Evolutionary conservation across 345 rosid species (phyloP).

Genomic region (Populus ilicifolia): DNA sequence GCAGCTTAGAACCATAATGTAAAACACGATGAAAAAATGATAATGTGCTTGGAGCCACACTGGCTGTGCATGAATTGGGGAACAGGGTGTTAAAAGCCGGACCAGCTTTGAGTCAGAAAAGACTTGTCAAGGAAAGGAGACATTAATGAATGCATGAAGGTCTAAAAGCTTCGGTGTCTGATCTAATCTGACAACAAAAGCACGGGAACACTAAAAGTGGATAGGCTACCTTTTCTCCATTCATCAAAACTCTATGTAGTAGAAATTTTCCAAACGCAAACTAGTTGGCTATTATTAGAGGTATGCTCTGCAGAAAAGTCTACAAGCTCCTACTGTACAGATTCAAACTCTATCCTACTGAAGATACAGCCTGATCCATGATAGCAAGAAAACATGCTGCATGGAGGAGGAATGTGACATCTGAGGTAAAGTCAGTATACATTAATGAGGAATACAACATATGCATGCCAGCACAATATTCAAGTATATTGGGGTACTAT

Average conservation of each 20-base stretch:
- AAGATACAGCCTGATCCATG: not conserved
- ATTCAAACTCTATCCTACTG: not conserved
- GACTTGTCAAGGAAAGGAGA: not conserved
- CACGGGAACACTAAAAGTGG: not conserved
- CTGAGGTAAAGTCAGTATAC: not conserved
- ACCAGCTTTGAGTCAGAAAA: not conserved
- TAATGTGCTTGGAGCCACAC: not conserved
- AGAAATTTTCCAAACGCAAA: not conserved
- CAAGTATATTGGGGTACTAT: not conserved
- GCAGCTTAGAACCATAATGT: slow-evolving; percentile 4
- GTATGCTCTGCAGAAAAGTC: not conserved
- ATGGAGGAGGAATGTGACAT: not conserved
- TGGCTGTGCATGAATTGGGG: not conserved
- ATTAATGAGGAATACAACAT: not conserved
- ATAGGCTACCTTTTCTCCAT: not conserved
- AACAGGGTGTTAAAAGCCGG: not conserved
- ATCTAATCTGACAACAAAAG: not conserved
- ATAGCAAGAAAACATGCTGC: no score
- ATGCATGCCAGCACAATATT: not conserved
- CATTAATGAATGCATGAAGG: not conserved
- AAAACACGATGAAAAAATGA: not conserved
- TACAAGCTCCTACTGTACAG: not conserved
- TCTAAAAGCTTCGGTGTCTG: not conserved
- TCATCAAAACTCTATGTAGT: not conserved
- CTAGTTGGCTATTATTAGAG: not conserved